phyloP scores from a whole-genome alignment of 352 stramenopile species.

The Globisporangium carolinianum region DNA sequence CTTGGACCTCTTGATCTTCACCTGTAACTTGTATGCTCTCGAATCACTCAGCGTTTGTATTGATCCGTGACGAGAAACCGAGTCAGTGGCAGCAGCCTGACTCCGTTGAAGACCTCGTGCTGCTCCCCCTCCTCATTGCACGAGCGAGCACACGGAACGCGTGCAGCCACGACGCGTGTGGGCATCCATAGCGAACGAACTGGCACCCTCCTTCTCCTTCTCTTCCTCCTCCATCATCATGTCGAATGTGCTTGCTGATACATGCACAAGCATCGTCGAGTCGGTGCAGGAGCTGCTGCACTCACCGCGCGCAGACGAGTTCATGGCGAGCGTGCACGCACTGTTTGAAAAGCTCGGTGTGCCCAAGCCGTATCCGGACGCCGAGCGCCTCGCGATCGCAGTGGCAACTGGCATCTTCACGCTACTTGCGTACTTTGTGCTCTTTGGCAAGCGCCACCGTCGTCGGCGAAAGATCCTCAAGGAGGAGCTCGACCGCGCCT shows the following conservation, averaged over 20 bases:
- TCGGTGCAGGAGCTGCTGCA: slow-evolving; percentile 80
- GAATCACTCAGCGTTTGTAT: neutral
- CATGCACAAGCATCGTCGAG: slow-evolving; percentile 49
- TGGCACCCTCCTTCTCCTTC: neutral
- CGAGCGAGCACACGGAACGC: neutral
- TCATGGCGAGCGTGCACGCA: slow-evolving; percentile 65
- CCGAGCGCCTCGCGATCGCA: slow-evolving; percentile 77
- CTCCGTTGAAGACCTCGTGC: neutral
- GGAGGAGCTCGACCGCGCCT: slow-evolving; percentile 66
- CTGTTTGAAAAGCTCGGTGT: slow-evolving; percentile 63
- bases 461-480: slow-evolving; percentile 60
- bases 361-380: slow-evolving; percentile 81
- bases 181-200: neutral
- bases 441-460: slow-evolving; percentile 84
- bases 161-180: neutral
- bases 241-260: slow-evolving; percentile 34
- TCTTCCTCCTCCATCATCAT: neutral
- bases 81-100: neutral
- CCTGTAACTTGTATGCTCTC: neutral
- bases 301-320: slow-evolving; percentile 54
- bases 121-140: neutral
- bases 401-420: slow-evolving; percentile 76
- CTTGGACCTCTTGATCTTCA: too few relatives aligned
- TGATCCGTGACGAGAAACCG: neutral
- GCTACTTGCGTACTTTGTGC: slow-evolving; percentile 81